A percentile compares a stretch with the other conserved stretches of the same genome.
These are phyloP conservation scores for Gastrolobium villosum DNA, from an alignment of 306 rosid genomes.

Conservation along the genomic window DNA sequence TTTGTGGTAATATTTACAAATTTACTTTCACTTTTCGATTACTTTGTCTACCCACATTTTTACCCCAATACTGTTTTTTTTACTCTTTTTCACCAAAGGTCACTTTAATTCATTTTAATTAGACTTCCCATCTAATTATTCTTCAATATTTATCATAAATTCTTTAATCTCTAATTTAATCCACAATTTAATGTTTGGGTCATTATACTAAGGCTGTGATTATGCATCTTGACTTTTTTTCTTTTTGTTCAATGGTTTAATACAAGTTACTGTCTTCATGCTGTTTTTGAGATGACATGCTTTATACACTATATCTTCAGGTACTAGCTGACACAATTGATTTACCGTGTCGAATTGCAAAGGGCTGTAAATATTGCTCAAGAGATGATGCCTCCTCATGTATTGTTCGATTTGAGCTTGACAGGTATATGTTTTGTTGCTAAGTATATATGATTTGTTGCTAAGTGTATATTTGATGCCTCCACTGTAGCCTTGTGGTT, in stretches of 20 bases:
- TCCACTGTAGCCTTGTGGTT: background rate
- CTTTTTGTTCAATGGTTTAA: background rate
- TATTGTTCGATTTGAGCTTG: conserved; percentile 77
- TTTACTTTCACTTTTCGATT: too few relatives aligned
- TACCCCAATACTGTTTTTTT: too few relatives aligned
- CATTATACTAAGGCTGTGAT: background rate
- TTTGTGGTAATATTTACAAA: too few relatives aligned
- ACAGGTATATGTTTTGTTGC: conserved; percentile 56
- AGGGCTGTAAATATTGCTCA: conserved; percentile 83
- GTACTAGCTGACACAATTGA: conserved; percentile 79
- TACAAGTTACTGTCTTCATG: conserved; percentile 5
- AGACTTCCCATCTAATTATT: too few relatives aligned
- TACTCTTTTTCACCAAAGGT: too few relatives aligned
- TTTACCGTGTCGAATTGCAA: conserved; percentile 87
- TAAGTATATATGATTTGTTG: conserved; percentile 7
- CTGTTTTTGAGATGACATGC: conserved; percentile 31
- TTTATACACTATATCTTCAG: conserved; percentile 54
- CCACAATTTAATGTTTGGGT: too few relatives aligned
- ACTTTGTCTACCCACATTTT: too few relatives aligned
- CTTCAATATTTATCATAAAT: too few relatives aligned
- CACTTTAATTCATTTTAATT: too few relatives aligned
- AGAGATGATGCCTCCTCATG: conserved; percentile 86
- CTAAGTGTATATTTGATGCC: conserved; percentile 12
- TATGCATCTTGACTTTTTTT: conserved; percentile 15
- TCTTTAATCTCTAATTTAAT: too few relatives aligned